phyloP scores from a whole-genome alignment of 2,329 filamentous ascomycete species.

The Aspergillus phoenicis region DNA sequence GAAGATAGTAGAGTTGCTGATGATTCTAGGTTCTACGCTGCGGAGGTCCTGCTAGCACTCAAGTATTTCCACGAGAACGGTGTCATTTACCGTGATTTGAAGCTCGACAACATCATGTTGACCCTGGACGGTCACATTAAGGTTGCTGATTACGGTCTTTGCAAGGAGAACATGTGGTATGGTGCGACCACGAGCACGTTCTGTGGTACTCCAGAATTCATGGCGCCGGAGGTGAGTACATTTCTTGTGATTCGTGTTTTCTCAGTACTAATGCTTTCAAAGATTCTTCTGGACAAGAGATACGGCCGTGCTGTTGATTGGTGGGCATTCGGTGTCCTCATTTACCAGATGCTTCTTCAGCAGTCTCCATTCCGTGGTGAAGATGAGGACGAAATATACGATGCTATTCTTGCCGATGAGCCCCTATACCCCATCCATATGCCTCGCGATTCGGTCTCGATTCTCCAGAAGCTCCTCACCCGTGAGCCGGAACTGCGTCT shows the following conservation, averaged over 20 bases:
- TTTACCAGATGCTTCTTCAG: constrained; percentile 99
- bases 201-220: constrained; percentile 99
- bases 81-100: constrained; percentile 88
- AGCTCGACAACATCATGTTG: constrained; percentile 85
- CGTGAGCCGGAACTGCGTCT: constrained; percentile 91
- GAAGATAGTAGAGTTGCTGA: not conserved
- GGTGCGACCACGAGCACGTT: constrained; percentile 96
- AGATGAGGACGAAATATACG: constrained; percentile 99
- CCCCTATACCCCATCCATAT: constrained; percentile 98
- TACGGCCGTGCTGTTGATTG: constrained; percentile 97
- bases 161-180: constrained; percentile 99
- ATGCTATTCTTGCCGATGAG: constrained; percentile 95
- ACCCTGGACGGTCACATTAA: constrained; percentile 97
- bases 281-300: constrained; percentile 98
- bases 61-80: constrained; percentile 99
- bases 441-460: constrained; percentile 96
- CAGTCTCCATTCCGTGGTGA: constrained; percentile 98
- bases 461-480: constrained; percentile 94
- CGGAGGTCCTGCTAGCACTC: constrained; percentile 92
- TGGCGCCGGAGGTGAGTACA: constrained; percentile 84
- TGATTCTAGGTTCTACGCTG: constrained; percentile 78
- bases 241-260: not conserved
- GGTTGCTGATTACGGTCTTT: constrained; percentile 96
- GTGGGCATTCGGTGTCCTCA: constrained; percentile 99
- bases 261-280: constrained; percentile 23